A percentile compares a stretch with the other conserved stretches of the same genome.
Evolutionary conservation across 192 early-diverging fungal genomes (phyloP).

Genomic region (Nowakowskiella sp.): DNA sequence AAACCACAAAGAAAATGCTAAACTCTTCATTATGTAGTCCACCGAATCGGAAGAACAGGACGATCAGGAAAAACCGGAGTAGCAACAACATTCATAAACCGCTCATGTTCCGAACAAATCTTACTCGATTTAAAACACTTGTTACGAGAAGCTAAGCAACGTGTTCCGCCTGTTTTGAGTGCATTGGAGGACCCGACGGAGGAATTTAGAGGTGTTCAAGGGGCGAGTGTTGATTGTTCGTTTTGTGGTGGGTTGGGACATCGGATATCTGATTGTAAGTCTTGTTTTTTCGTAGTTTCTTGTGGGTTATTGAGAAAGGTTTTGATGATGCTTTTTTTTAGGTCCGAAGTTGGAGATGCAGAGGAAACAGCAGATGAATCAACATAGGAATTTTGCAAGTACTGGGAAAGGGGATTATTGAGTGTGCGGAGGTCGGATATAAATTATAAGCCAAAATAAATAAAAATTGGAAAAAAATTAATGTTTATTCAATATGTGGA

Average conservation of each 20-base stretch:
- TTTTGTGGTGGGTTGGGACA: conserved; percentile 95
- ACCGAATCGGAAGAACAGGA: conserved; percentile 95
- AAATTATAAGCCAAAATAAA: too few species aligned
- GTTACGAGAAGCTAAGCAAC: conserved; percentile 84
- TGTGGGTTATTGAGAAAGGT: too few species aligned
- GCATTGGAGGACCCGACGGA: conserved; percentile 83
- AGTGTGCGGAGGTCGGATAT: too few species aligned
- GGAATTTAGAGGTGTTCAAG: conserved; percentile 67
- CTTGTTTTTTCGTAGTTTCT: conserved; percentile 10
- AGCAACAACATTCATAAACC: conserved; percentile 95
- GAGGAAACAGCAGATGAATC: conserved; percentile 21
- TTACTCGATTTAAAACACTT: conserved; percentile 91
- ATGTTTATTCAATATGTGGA: too few species aligned
- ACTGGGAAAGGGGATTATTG: too few species aligned
- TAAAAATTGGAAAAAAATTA: too few species aligned
- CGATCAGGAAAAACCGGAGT: conserved; percentile 93
- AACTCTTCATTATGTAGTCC: conserved; percentile 41
- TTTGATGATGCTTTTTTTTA: conserved; percentile 6
- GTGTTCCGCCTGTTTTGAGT: conserved; percentile 78
- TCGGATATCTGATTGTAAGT: conserved; percentile 71
- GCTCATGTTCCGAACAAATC: conserved; percentile 84
- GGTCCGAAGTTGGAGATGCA: conserved; percentile 47
- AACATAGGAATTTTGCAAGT: too few species aligned
- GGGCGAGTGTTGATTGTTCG: conserved; percentile 60
- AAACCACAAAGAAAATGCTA: not conserved